Base-by-base conservation (phyloP, 164 flowering plant genomes). In the Nymphaea colorata region DNA sequence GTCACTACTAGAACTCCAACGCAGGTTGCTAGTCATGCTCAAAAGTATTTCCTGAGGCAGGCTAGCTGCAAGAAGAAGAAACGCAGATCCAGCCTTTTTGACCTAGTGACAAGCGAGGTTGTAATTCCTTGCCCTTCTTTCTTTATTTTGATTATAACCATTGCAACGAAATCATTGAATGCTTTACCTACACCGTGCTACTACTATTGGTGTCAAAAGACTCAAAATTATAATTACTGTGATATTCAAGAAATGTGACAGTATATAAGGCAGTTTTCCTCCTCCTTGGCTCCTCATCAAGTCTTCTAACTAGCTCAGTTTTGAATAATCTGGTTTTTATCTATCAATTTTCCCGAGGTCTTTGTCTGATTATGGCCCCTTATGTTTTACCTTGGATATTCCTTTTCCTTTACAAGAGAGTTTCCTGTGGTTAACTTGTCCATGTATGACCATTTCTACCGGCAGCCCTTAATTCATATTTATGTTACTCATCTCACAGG, bases 11-110 rank as follows among this genome's bases (percentile, higher is more conserved):
- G 80, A 64, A 79, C 82, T 42, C 82, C 79, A 3, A 79, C 81
- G 17, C 81, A 79, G 65, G 81, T 79, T 2, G 81, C 81, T 41
- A 79, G 81, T 63, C 82, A 79, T 68, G 82, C 79, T 6, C 82
- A 79, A 51, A 79, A 80, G 62, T 77, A 80, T 61, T 80, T 80
- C 55, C 77, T 80, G 11, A 67, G 80, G 59, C 77, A 67, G 59
- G 47, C 41, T 11, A 68, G 62, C 62, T 59, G 61, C 43, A 67
- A 65, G 65, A 79, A 71, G 69, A 79, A 64, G 75, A 77, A 78
- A 63, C 78, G 82, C 53, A 69, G 81, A 51, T 76, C 82, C 44
- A 82, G 82, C 74, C 79, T 77, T 67, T 76, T 81, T 7, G 80
- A 79, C 59, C 66, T 77, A 70, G 72, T 44, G 18, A 63, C 69